A percentile compares a stretch with the other conserved stretches of the same genome.
These are phyloP conservation scores for Cystobasidium slooffiae DNA, from an alignment of 1,284 basidiomycete genomes.

Conservation along the genomic window DNA sequence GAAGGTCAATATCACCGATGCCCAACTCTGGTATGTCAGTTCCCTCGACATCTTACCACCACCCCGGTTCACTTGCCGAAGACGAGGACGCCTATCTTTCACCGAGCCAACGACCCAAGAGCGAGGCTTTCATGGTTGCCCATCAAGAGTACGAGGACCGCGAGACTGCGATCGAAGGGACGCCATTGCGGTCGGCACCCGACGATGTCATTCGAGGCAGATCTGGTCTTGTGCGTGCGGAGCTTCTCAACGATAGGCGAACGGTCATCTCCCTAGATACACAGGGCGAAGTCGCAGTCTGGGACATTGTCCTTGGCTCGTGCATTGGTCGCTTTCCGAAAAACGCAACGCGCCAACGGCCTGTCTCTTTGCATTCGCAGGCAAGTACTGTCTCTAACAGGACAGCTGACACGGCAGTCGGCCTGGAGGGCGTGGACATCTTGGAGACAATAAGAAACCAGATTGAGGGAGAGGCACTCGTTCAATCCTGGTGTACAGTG, in stretches of 20 bases:
- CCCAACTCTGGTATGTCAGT: neutral
- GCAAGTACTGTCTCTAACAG: slow-evolving; percentile 8
- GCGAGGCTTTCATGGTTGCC: slow-evolving; percentile 31
- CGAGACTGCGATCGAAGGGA: slow-evolving; percentile 80
- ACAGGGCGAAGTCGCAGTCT: slow-evolving; percentile 77
- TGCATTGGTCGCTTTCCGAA: slow-evolving; percentile 75
- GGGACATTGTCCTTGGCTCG: slow-evolving; percentile 81
- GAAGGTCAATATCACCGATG: slow-evolving; percentile 8
- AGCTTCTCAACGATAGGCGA: slow-evolving; percentile 78
- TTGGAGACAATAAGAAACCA: slow-evolving; percentile 83
- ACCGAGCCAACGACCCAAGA: slow-evolving; percentile 11
- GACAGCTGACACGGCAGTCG: neutral
- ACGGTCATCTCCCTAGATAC: slow-evolving; percentile 92
- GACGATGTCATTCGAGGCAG: slow-evolving; percentile 77
- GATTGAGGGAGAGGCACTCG: slow-evolving; percentile 89
- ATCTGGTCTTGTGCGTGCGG: slow-evolving; percentile 79
- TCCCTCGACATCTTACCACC: slow-evolving; percentile 5
- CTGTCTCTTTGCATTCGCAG: neutral
- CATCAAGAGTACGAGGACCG: slow-evolving; percentile 68
- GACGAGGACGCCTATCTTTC: slow-evolving; percentile 31
- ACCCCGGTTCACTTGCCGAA: slow-evolving; percentile 20
- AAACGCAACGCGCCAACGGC: slow-evolving; percentile 64
- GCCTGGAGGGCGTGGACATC: slow-evolving; percentile 63
- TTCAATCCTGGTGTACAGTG: slow-evolving; percentile 81
- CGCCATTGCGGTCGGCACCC: slow-evolving; percentile 67